Evolutionary conservation across 2,329 filamentous ascomycete species (phyloP).

Genomic region (Colletotrichum horii): DNA sequence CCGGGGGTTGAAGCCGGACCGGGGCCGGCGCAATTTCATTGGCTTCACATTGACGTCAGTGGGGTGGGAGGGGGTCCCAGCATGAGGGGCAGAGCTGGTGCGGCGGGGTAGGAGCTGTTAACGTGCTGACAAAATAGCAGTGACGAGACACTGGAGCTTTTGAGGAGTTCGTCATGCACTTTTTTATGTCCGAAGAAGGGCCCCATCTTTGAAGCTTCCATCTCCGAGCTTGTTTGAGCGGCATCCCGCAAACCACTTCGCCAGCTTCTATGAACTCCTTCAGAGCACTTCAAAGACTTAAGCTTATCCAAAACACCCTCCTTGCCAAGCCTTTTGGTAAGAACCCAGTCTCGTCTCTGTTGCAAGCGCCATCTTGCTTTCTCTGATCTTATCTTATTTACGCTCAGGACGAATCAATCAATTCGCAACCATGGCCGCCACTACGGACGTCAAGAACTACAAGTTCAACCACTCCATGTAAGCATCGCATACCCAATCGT

Average conservation of each 20-base stretch:
- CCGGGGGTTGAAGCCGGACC: not conserved
- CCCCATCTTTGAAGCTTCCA: not conserved
- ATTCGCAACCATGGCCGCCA: constrained; percentile 64
- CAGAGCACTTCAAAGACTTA: constrained; percentile 18
- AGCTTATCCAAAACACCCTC: constrained; percentile 12
- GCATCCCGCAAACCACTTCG: not conserved
- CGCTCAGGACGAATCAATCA: constrained; percentile 8
- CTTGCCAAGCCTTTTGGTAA: not conserved
- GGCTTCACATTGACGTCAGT: constrained; percentile 19
- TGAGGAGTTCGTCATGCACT: not conserved
- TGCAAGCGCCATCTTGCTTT: not conserved
- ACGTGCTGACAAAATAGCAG: not conserved
- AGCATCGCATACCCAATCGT: constrained; percentile 23
- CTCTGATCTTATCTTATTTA: not conserved
- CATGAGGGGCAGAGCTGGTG: not conserved
- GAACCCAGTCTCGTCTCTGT: not conserved
- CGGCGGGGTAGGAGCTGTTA: constrained; percentile 4
- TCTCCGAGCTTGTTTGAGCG: not conserved
- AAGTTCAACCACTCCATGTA: constrained; percentile 87
- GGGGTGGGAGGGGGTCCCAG: not conserved
- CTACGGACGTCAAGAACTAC: constrained; percentile 78
- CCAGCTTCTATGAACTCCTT: constrained; percentile 14
- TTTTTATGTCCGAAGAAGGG: constrained; percentile 14
- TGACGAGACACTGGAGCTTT: not conserved
- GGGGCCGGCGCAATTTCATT: not conserved